Evolutionary conservation across 106 monocot genomes (phyloP), one percentile per base, ranked within the genome.

Genomic region (Posidonia australis): DNA sequence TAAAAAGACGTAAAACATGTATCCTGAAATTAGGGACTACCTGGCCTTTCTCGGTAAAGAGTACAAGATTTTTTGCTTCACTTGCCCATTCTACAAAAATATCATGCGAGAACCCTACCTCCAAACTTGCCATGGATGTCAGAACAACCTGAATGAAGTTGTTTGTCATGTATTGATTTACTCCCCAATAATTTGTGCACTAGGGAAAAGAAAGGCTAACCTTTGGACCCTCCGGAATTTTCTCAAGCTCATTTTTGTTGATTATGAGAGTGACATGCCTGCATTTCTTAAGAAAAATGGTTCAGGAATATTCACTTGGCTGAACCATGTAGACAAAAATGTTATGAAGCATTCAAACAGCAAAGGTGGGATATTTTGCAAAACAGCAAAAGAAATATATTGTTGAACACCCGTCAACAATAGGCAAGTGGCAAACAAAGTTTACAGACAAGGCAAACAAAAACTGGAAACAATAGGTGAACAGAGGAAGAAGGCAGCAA

Each of bases 31-130:
- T 14, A 58, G 27, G 13, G 46, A 25, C 18, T 84, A 94, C 96
- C 90, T 96, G 96, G 71, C 87, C 96, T 76, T 69, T 96, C 72
- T 96, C 90, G 30, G 87, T 90, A 69, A 96, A 96, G 66, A 96
- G 86, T 54, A 96, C 77, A 31, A 84, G 55, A 68, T 96, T 90
- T 57, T 87, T 90, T 59, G 82, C 67, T 17, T 90, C 96, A 23
- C 80, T 73, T 65, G 96, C 96, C 84, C 84, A 84, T 57, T 96
- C 96, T 62, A 87, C 84, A 84, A 96, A 96, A 67, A 96, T 84
- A 47, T 96, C 96, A 82, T 96, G 96, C 64, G 96, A 96, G 65
- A 84, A 96, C 10, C 96, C 90, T 36, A 90, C 80, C 67, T 96
- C 96, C 64, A 96, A 47, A 72, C 96, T 96, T 59, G 84, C 90